Evolutionary conservation across 805 yeast species (phyloP).

Genomic region (Candida succiphila): DNA sequence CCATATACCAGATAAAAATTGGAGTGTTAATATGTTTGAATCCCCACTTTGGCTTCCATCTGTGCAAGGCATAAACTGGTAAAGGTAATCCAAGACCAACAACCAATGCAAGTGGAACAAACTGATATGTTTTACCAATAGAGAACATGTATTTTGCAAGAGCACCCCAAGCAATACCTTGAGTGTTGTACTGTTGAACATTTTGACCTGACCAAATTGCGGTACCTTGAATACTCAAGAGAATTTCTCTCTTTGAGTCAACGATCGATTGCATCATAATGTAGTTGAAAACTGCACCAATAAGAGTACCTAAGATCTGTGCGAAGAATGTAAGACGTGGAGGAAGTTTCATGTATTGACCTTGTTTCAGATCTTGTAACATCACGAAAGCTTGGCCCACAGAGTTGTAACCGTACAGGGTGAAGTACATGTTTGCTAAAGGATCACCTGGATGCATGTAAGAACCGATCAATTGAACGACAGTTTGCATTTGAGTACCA

Average conservation of each 20-base stretch:
- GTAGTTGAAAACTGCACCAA: slow-evolving; percentile 15
- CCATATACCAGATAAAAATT: slow-evolving; percentile 21
- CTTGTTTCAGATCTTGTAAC: slow-evolving; percentile 31
- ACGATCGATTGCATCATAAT: slow-evolving; percentile 22
- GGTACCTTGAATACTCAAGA: slow-evolving; percentile 18
- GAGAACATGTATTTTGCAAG: slow-evolving; percentile 22
- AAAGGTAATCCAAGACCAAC: slow-evolving; percentile 19
- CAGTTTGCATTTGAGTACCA: slow-evolving; percentile 18
- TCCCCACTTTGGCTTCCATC: slow-evolving; percentile 21
- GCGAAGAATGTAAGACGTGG: slow-evolving; percentile 31
- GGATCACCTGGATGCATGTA: slow-evolving; percentile 24
- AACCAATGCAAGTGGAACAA: slow-evolving; percentile 19
- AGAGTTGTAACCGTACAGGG: slow-evolving; percentile 29
- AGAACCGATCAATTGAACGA: slow-evolving; percentile 26
- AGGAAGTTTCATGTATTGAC: slow-evolving; percentile 32
- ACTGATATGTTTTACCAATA: slow-evolving; percentile 18
- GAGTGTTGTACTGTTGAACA: slow-evolving; percentile 25
- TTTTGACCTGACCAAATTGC: slow-evolving; percentile 26
- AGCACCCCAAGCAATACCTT: slow-evolving; percentile 25
- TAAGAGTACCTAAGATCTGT: slow-evolving; percentile 29
- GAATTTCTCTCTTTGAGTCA: slow-evolving; percentile 18
- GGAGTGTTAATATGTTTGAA: slow-evolving; percentile 16
- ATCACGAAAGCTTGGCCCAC: slow-evolving; percentile 30
- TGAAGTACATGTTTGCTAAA: slow-evolving; percentile 31
- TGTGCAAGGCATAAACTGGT: slow-evolving; percentile 19